Evolutionary conservation across 1,139 yeast genomes (phyloP), one percentile per base, ranked within the genome.

Genomic region (Taphrina confusa): DNA sequence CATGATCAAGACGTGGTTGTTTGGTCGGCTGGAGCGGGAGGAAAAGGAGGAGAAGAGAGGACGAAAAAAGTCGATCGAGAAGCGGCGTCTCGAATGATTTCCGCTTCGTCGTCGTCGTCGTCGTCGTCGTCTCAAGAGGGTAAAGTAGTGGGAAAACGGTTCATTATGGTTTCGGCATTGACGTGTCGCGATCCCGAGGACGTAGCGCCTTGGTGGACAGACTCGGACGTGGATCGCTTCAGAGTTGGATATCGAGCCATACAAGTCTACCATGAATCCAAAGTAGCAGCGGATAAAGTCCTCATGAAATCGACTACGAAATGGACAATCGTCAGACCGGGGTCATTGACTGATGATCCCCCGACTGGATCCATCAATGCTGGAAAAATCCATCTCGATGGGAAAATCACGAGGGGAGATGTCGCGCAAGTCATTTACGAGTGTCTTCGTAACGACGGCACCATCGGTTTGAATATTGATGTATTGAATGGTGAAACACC

Each of bases 21-120:
- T 0, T 81, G 83, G 72, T 74, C 80, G 47, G 87, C 85, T 0
- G 88, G 88, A 4, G 81, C 86, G 1, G 84, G 81, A 4, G 87
- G 87, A 1, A 78, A 77, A 61, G 74, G 73, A 11, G 76, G 78
- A 8, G 65, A 73, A 3, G 77, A 73, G 25, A 72, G 76, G 56
- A 76, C 83, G 12, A 73, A 82, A 55, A 74, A 77, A 23, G 81
- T 83, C 12, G 89, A 84, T 67, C 73, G 82, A 60, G 87, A 83
- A 67, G 85, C 84, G 3, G 83, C 83, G 4, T 81, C 81, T 37
- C 80, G 81, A 67, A 76, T 80, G 1, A 76, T 80, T 61, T 86
- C 82, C 66, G 87, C 85, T n/a, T 9, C 39, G 1, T 16, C 2
- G 20, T 12, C 9, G 39, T n/a, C n/a, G n/a, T n/a, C n/a, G n/a